phyloP scores from a whole-genome alignment of 2,329 filamentous ascomycete genomes.

The Colletotrichum tofieldiae region DNA sequence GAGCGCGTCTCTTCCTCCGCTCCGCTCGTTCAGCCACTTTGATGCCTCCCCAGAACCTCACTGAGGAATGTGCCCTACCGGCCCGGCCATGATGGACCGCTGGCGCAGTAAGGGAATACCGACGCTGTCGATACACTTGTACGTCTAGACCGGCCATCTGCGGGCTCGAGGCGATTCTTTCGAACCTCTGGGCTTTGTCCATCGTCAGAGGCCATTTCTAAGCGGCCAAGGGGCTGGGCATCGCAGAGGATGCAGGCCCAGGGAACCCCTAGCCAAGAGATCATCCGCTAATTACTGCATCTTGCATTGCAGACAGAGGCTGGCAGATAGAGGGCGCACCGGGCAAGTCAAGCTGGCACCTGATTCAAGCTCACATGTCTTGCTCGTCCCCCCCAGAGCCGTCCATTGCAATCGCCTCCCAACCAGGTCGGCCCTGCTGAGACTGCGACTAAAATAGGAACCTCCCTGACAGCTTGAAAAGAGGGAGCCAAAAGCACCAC shows the following conservation, averaged over 20 bases:
- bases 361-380: conserved; percentile 18
- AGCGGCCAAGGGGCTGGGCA: conserved; percentile 2
- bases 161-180: neutral
- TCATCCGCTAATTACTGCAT: conserved; percentile 36
- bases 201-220: neutral
- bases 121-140: neutral
- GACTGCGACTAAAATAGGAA: conserved; percentile 1
- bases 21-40: conserved; percentile 12
- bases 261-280: conserved; percentile 27
- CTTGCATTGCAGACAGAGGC: conserved; percentile 24
- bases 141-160: neutral
- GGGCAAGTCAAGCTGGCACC: neutral
- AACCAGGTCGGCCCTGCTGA: conserved; percentile 10
- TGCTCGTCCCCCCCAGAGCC: too few relatives aligned
- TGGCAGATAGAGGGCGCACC: neutral
- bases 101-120: neutral
- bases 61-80: neutral
- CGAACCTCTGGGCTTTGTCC: neutral
- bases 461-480: neutral
- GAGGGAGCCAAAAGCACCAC: neutral
- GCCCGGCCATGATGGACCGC: neutral
- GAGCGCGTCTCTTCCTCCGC: neutral
- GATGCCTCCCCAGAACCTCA: neutral
- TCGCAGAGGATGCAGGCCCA: neutral
- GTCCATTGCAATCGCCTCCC: neutral